Percentiles rank a stretch among this genome's conserved stretches.
Evolutionary conservation across 2,329 filamentous ascomycete genomes (phyloP).

Genomic region (Orbilia brochopaga): DNA sequence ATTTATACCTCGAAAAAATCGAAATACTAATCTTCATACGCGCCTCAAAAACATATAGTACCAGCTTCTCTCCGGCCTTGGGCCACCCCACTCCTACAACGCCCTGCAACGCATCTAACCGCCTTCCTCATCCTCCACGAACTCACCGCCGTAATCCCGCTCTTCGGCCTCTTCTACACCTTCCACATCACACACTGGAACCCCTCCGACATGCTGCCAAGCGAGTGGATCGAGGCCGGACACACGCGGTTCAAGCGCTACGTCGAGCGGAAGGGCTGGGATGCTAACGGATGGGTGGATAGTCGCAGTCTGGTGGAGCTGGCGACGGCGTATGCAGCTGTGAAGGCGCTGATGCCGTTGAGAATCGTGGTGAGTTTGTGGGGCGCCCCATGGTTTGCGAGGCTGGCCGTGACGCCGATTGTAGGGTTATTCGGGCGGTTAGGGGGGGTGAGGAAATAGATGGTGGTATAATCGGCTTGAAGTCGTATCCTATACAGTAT

Average conservation of each 20-base stretch:
- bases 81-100: constrained; percentile 72
- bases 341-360: constrained; percentile 80
- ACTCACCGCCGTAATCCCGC: constrained; percentile 80
- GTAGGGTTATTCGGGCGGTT: constrained; percentile 55
- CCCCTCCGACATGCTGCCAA: constrained; percentile 60
- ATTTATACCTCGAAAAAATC: background rate
- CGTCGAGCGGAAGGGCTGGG: constrained; percentile 62
- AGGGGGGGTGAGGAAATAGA: constrained; percentile 5
- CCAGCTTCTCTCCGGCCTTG: constrained; percentile 59
- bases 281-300: constrained; percentile 50
- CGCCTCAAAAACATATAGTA: constrained; percentile 23
- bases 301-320: constrained; percentile 60
- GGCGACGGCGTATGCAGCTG: constrained; percentile 87
- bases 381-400: constrained; percentile 91
- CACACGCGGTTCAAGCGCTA: constrained; percentile 78
- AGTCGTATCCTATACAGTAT: too few species aligned
- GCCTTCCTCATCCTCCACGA: constrained; percentile 92
- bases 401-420: constrained; percentile 65
- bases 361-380: constrained; percentile 80
- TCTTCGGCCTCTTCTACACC: constrained; percentile 73
- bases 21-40: background rate
- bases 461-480: background rate
- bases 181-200: constrained; percentile 83
- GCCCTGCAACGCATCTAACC: constrained; percentile 80
- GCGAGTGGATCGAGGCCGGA: constrained; percentile 66